Base-by-base conservation (phyloP, 2,329 filamentous ascomycete species). In the Exophiala bonariae region DNA sequence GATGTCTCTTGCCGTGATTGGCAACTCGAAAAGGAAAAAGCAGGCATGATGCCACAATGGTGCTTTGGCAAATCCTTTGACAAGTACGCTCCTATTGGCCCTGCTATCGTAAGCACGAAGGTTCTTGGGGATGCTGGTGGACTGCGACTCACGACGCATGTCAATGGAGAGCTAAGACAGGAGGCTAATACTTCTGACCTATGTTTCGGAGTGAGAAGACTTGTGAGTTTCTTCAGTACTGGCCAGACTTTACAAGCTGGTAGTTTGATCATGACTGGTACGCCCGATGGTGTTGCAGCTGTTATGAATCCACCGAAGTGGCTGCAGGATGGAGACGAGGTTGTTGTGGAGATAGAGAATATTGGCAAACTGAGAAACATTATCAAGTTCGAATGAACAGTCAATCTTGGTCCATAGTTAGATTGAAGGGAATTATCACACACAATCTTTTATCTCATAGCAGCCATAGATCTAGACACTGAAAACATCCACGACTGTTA, bases 21-120 rank as follows among this genome's bases (percentile, higher is more conserved):
- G 39, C 46, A 49, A 26, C 66, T 87, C 50, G 77, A 74, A 32
- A 83, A 83, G 13, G 22, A n/a, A 33, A 22, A 14, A 2, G 46
- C 30, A 16, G 17, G 35, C 62, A 26, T 26, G 23, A 26, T 26
- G 23, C 23, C 23, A 26, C 85, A 89, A 67, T 88, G 85, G 84
- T 78, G 76, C 1, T 69, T 87, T 13, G 85, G 85, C 30, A 89
- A 89, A 65, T 82, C 84, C 3, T 89, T 87, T 55, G 85, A 89
- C 65, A 82, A 82, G 10, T 89, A 85, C 83, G 85, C 84, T 4
- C 86, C 85, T 0, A 85, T 80, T 57, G 85, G 86, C 0, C 86
- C 86, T 0, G 85, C 81, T 1, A 87, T 89, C 54, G 85, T 87
- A 7, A 78, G 77, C 38, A 67, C 68, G 31, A 67, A 69, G 2